A percentile compares a stretch with the other conserved stretches of the same genome.
Evolutionary conservation across 371 early-diverging fungal species (phyloP).

Genomic region (Catenaria anguillulae): DNA sequence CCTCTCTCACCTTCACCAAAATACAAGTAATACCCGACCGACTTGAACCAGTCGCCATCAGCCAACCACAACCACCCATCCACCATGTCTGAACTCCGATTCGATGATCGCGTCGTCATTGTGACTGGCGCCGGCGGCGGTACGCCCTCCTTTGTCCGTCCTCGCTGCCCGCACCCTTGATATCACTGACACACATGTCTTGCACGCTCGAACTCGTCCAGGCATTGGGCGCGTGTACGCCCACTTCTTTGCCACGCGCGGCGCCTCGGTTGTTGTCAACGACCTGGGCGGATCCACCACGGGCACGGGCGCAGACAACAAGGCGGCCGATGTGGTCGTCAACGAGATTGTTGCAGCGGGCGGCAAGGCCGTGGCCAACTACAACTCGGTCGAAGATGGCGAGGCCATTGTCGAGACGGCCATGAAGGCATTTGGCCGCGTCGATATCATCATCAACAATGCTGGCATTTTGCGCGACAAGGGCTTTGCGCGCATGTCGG

Average conservation of each 20-base stretch:
- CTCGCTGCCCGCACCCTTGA: background rate
- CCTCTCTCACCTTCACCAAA: too few species aligned
- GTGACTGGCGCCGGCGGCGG: constrained; percentile 97
- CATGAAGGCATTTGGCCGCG: constrained; percentile 80
- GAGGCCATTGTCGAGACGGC: constrained; percentile 93
- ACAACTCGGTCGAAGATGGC: constrained; percentile 91
- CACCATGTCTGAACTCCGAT: too few species aligned
- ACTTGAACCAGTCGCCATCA: too few species aligned
- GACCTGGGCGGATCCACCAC: constrained; percentile 77
- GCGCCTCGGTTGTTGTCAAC: constrained; percentile 75
- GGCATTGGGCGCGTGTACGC: constrained; percentile 86
- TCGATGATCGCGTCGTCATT: constrained; percentile 81
- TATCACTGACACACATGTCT: background rate
- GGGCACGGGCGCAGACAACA: constrained; percentile 54
- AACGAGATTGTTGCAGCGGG: constrained; percentile 80
- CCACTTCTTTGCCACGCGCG: constrained; percentile 72
- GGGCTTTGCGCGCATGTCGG: constrained; percentile 86
- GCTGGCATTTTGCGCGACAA: constrained; percentile 95
- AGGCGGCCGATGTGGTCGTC: constrained; percentile 91
- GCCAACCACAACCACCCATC: too few species aligned
- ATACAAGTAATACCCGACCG: too few species aligned
- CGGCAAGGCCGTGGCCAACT: constrained; percentile 93
- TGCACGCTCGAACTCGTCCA: too few species aligned
- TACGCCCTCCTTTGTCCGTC: constrained; percentile 14
- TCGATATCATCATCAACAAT: constrained; percentile 93